These are phyloP conservation scores for Alternaria longipes DNA, from an alignment of 2,329 filamentous ascomycete genomes.

Conservation along the genomic window DNA sequence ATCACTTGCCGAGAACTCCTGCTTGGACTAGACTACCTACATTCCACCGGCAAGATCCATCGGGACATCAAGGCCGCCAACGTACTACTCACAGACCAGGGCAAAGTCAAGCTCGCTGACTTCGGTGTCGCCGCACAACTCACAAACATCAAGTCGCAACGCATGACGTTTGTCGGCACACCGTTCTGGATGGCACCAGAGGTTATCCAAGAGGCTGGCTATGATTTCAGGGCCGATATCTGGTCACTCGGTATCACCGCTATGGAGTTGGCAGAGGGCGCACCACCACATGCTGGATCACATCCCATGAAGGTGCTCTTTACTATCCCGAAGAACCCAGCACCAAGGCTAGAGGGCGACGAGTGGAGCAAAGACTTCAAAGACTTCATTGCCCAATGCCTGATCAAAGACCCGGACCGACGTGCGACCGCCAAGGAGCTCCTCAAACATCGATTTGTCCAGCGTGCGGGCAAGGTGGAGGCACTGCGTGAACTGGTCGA, in stretches of 20 bases:
- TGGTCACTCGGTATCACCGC: slow-evolving; percentile 97
- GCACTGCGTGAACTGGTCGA: slow-evolving; percentile 86
- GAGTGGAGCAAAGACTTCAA: slow-evolving; percentile 89
- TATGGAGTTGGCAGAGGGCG: slow-evolving; percentile 88
- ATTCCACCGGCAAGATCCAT: slow-evolving; percentile 94
- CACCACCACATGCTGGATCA: slow-evolving; percentile 93
- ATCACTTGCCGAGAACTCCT: slow-evolving; percentile 94
- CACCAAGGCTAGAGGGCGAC: slow-evolving; percentile 82
- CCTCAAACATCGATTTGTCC: slow-evolving; percentile 87
- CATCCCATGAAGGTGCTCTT: slow-evolving; percentile 99
- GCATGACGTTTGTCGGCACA: slow-evolving; percentile 98
- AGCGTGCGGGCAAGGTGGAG: slow-evolving; percentile 86
- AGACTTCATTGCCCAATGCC: slow-evolving; percentile 88
- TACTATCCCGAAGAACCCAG: slow-evolving; percentile 89
- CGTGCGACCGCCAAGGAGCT: slow-evolving; percentile 87
- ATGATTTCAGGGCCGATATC: slow-evolving; percentile 97
- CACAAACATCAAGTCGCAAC: slow-evolving; percentile 96
- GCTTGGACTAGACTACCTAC: slow-evolving; percentile 89
- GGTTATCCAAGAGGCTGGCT: slow-evolving; percentile 96
- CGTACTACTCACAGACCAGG: slow-evolving; percentile 86
- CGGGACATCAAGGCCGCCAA: slow-evolving; percentile 97
- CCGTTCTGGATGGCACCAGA: slow-evolving; percentile 99
- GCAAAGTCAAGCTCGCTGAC: slow-evolving; percentile 94
- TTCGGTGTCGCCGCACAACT: slow-evolving; percentile 97
- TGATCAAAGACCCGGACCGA: slow-evolving; percentile 89